phyloP scores from a whole-genome alignment of 208 protist species.

The Leptomonas pyrrhocoris region DNA sequence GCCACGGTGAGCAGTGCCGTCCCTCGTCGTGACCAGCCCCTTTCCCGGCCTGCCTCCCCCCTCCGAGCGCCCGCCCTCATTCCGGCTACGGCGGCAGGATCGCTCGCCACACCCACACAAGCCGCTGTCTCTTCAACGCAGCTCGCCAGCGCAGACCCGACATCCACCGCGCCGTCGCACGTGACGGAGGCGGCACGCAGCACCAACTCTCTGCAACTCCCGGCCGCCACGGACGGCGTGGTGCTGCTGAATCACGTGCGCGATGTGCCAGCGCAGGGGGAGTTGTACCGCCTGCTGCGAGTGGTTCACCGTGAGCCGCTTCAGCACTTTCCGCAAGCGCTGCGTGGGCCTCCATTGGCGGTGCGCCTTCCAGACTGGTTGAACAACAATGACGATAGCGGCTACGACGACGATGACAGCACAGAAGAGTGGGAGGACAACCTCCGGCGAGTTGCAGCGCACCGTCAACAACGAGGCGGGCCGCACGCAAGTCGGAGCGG shows the following conservation, averaged over 20 bases:
- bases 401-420: background rate
- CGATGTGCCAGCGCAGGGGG: constrained; percentile 12
- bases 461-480: background rate
- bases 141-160: background rate
- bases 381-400: background rate
- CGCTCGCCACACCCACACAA: background rate
- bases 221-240: constrained; percentile 12
- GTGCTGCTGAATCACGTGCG: constrained; percentile 21
- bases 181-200: background rate
- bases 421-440: background rate
- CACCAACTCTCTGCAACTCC: background rate
- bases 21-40: background rate
- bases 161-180: background rate
- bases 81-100: background rate
- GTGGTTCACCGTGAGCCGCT: constrained; percentile 13
- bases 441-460: no score
- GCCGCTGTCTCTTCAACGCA: background rate
- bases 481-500: background rate
- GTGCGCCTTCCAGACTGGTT: constrained; percentile 7
- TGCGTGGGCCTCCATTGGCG: constrained; percentile 16
- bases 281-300: constrained; percentile 27
- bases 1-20: background rate
- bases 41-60: background rate
- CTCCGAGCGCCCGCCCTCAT: background rate
- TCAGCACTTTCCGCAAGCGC: constrained; percentile 11